Conservation (phyloP, 2,329 filamentous ascomycete genomes). For the Aureobasidium sp. region DNA sequence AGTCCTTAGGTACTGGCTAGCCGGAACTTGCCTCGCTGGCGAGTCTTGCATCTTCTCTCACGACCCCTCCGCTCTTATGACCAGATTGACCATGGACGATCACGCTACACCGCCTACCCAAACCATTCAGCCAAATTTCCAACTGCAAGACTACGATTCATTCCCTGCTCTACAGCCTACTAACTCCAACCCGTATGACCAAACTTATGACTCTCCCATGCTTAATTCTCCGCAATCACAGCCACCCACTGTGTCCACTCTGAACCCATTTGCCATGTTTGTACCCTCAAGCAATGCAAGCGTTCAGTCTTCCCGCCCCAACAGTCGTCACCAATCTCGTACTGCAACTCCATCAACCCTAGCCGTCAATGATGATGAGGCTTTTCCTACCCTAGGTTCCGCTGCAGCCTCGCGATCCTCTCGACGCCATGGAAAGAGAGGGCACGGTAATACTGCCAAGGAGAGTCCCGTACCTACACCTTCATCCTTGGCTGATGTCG, state of each 20-base stretch:
- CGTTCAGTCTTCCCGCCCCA: conserved; percentile 58
- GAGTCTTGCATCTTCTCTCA: conserved; percentile 96
- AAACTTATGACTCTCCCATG: conserved; percentile 32
- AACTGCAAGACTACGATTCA: conserved; percentile 74
- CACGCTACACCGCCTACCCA: conserved; percentile 57
- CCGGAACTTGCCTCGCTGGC: conserved; percentile 89
- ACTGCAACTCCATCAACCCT: conserved; percentile 60
- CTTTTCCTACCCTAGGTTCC: conserved; percentile 83
- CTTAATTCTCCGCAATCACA: conserved; percentile 33
- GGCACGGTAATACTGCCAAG: conserved; percentile 62
- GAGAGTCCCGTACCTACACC: conserved; percentile 53
- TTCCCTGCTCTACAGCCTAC: conserved; percentile 66
- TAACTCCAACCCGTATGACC: conserved; percentile 38
- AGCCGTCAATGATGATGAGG: conserved; percentile 83
- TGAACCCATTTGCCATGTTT: conserved; percentile 55
- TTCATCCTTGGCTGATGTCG: conserved; percentile 83
- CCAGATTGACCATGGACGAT: conserved; percentile 68
- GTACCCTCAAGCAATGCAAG: conserved; percentile 46
- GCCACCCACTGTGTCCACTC: conserved; percentile 45
- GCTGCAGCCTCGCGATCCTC: conserved; percentile 62
- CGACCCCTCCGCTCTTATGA: conserved; percentile 80
- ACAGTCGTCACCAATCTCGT: conserved; percentile 69
- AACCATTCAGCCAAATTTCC: conserved; percentile 59
- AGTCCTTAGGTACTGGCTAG: conserved; percentile 74
- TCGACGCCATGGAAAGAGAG: conserved; percentile 90